A percentile compares a stretch with the other conserved stretches of the same genome.
These are phyloP conservation scores for Trypanosoma vivax DNA, from an alignment of 208 protist genomes.

Conservation along the genomic window DNA sequence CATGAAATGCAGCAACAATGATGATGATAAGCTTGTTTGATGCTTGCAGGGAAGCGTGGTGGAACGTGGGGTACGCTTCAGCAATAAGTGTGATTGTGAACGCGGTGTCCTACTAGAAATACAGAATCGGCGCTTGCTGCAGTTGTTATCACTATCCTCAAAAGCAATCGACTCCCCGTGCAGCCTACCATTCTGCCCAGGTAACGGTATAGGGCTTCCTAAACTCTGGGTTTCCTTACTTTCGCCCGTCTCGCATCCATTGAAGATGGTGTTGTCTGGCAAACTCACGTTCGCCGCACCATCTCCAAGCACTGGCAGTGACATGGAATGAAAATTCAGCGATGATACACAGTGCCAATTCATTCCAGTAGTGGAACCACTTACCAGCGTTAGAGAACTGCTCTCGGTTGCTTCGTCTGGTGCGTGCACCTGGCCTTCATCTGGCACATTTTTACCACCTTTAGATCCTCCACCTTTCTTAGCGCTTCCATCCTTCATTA, in stretches of 20 bases:
- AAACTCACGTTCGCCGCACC: neutral
- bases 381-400: no score
- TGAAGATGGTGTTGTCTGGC: no score
- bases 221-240: no score
- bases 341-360: no score
- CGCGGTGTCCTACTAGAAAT: neutral
- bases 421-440: no score
- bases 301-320: neutral
- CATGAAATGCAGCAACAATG: neutral
- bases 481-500: neutral
- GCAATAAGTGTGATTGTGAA: conserved; percentile 3
- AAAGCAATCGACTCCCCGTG: no score
- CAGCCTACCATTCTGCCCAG: no score
- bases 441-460: neutral
- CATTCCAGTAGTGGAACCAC: no score
- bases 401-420: no score
- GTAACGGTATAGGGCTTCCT: no score
- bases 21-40: neutral
- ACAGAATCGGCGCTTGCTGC: neutral
- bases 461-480: neutral
- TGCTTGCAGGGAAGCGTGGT: conserved; percentile 3
- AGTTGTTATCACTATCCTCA: neutral
- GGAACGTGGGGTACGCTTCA: conserved; percentile 10
- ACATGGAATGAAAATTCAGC: neutral
- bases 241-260: no score